Percentiles rank a stretch among this genome's conserved stretches.
phyloP scores from a whole-genome alignment of 176 grass and related monocot species.

The Rhynchospora tenuis region DNA sequence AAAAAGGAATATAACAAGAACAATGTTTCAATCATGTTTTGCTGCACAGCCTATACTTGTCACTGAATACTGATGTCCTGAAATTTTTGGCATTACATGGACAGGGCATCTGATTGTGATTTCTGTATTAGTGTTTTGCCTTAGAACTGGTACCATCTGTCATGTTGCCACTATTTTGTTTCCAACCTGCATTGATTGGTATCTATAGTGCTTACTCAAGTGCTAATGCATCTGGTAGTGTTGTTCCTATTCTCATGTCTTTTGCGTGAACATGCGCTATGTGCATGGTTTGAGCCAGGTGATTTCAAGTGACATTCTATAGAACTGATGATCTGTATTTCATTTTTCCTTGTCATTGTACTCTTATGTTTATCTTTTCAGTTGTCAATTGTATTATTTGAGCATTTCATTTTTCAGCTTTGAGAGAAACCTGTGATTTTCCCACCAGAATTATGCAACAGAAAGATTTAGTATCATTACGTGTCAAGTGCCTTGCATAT shows the following conservation, averaged over 20 bases:
- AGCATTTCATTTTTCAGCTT: not conserved
- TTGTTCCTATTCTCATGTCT: not conserved
- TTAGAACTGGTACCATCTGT: not conserved
- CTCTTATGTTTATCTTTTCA: not conserved
- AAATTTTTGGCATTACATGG: not conserved
- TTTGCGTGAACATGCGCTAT: not conserved
- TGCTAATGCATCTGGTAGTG: not conserved
- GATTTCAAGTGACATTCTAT: not conserved
- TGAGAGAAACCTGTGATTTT: not conserved
- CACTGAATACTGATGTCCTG: not conserved
- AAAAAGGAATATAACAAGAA: not conserved
- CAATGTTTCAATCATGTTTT: not conserved
- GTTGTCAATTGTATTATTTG: not conserved
- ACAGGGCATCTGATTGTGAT: not conserved
- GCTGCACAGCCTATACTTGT: not conserved
- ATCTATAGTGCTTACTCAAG: not conserved
- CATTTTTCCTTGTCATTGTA: not conserved
- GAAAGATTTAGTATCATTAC: not conserved
- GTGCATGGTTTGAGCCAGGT: not conserved
- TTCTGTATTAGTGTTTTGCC: not conserved
- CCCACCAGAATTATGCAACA: not conserved
- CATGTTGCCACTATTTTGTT: not conserved
- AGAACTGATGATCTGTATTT: not conserved
- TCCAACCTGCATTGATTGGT: not conserved
- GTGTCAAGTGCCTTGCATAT: not conserved